Base-by-base conservation (phyloP, 2,329 filamentous ascomycete genomes). In the Lachnellula suecica region DNA sequence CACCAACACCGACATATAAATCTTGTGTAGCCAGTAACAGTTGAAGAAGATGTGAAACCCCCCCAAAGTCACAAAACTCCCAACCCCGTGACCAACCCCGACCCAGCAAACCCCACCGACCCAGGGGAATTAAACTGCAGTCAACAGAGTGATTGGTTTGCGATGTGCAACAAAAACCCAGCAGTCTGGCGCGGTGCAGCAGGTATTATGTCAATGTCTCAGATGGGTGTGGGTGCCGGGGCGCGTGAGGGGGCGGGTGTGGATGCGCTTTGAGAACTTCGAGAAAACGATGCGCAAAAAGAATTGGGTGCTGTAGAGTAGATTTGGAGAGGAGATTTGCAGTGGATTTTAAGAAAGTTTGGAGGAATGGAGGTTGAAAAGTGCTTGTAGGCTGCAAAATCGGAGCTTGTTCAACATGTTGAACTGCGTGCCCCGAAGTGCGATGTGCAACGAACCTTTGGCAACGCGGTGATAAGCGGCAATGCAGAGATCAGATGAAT, bases 401-500 rank as follows among this genome's bases (percentile, higher is more conserved):
- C 23, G 11, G 15, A 4, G 13, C 1, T 41, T 48, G 35, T 48
- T 48, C 11, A 48, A 34, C 38, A 35, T 41, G 17, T 34, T 48
- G 25, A 25, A 48, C 15, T 17, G n/a, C 27, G 22, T 4, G 17
- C 13, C 15, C 31, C 40, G 46, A 48, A 15, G 8, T 48, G 46
- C 46, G 46, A 48, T 19, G 19, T 48, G 46, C 46, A 48, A 48
- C 46, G 41, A 42, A 48, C n/a, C 3, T 20, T 34, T 10, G 27
- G n/a, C n/a, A n/a, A n/a, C n/a, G n/a, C n/a, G n/a, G n/a, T n/a
- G n/a, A n/a, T n/a, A n/a, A n/a, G n/a, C n/a, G n/a, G n/a, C n/a
- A n/a, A n/a, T n/a, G n/a, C n/a, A n/a, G n/a, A n/a, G n/a, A n/a
- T 17, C 13, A 11, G 23, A 31, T 19, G 43, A 44, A 44, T 34